Conservation (phyloP, 257 asterid species). For the Datura wrightii region DNA sequence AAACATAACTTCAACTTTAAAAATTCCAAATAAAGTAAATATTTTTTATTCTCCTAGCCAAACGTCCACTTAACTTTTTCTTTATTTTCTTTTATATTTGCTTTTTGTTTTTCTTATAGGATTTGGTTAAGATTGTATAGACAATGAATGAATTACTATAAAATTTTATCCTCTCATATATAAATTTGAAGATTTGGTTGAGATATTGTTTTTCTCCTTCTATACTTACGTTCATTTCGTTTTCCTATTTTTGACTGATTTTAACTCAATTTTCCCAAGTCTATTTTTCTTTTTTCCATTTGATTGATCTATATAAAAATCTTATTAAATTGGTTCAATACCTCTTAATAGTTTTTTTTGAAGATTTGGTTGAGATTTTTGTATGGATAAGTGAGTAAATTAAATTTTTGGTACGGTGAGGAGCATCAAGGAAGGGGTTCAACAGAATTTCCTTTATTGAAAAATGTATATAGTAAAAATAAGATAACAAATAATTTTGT, state of each 20-base stretch:
- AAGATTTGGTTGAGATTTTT: constrained; percentile 3
- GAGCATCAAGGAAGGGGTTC: not conserved
- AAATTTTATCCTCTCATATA: not conserved
- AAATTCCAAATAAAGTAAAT: no score
- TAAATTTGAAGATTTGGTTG: not conserved
- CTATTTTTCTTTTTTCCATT: not conserved
- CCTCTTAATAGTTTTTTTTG: not conserved
- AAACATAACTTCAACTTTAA: no score
- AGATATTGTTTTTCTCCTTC: not conserved
- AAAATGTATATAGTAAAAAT: not conserved
- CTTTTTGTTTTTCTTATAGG: not conserved
- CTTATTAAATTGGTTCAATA: not conserved
- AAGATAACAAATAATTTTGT: no score
- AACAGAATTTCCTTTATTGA: not conserved
- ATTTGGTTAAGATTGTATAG: not conserved
- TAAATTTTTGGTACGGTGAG: not conserved
- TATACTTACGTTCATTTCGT: no score
- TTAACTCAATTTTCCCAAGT: not conserved
- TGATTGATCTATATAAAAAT: not conserved
- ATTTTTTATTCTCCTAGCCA: no score
- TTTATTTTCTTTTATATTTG: not conserved
- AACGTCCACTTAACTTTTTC: not conserved
- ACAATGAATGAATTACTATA: no score
- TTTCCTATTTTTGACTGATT: not conserved
- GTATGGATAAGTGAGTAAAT: not conserved